Evolutionary conservation across 179 eudicot species (phyloP).

Genomic region (Gypsophila paniculata): DNA sequence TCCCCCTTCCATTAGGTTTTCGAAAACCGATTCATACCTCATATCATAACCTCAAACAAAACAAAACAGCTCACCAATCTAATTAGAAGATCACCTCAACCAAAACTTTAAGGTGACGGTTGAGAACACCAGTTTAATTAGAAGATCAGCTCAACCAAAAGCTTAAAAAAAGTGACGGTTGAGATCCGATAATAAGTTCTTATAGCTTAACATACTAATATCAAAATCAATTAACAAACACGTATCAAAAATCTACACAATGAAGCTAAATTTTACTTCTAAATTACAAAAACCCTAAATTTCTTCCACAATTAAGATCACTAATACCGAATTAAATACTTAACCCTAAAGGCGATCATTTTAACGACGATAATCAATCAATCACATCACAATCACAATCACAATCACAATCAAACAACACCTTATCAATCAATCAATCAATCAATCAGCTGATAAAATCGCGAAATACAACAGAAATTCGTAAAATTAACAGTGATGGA

Average conservation of each 20-base stretch:
- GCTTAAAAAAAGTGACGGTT: no score
- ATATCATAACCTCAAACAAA: neutral
- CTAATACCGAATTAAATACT: neutral
- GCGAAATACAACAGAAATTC: no score
- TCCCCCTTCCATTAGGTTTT: conserved; percentile 1
- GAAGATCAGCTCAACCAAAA: no score
- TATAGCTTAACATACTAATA: no score
- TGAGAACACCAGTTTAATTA: no score
- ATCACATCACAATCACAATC: conserved; percentile 5
- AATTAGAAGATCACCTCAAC: no score
- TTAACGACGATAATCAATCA: neutral
- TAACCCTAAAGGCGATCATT: neutral
- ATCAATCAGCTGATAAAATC: neutral
- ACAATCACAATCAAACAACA: no score
- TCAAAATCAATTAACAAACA: neutral
- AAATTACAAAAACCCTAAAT: neutral
- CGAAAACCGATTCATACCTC: neutral
- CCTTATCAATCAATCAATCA: neutral
- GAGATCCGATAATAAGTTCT: no score
- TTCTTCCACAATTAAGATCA: neutral
- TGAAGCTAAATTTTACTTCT: neutral
- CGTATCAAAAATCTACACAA: neutral
- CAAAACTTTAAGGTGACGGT: no score
- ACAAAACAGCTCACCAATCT: no score
- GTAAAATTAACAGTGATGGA: no score